A percentile compares a stretch with the other conserved stretches of the same genome.
These are phyloP conservation scores for Umbellularia californica DNA, from an alignment of 164 flowering plant species.

Conservation along the genomic window DNA sequence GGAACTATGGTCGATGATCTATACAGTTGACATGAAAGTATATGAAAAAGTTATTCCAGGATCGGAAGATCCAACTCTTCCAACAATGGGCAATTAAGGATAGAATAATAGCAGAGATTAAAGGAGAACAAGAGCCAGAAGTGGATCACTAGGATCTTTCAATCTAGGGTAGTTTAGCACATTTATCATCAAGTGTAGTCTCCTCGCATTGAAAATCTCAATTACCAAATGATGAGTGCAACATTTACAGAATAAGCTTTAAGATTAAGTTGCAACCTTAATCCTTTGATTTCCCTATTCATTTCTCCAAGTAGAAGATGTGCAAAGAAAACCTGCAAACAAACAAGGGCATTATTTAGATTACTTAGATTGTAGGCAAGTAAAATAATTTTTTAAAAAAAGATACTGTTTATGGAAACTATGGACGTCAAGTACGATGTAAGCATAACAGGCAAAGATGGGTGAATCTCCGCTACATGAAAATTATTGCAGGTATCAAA, in stretches of 20 bases:
- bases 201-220: too few relatives aligned
- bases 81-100: neutral
- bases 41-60: neutral
- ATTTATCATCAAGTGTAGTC: too few relatives aligned
- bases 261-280: constrained; percentile 53
- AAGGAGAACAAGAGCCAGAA: neutral
- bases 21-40: neutral
- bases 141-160: neutral
- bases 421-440: neutral
- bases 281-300: constrained; percentile 93
- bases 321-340: constrained; percentile 87
- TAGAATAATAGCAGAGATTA: neutral
- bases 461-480: neutral
- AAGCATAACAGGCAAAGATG: neutral
- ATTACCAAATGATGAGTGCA: too few relatives aligned
- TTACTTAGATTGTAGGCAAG: neutral
- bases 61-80: neutral
- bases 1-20: neutral
- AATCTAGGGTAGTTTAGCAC: too few relatives aligned
- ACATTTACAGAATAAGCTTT: neutral
- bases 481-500: constrained; percentile 6
- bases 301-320: constrained; percentile 90
- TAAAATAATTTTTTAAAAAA: neutral
- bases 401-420: neutral
- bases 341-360: constrained; percentile 14